phyloP scores from a whole-genome alignment of 164 flowering plant genomes.

The Annona squamosa region DNA sequence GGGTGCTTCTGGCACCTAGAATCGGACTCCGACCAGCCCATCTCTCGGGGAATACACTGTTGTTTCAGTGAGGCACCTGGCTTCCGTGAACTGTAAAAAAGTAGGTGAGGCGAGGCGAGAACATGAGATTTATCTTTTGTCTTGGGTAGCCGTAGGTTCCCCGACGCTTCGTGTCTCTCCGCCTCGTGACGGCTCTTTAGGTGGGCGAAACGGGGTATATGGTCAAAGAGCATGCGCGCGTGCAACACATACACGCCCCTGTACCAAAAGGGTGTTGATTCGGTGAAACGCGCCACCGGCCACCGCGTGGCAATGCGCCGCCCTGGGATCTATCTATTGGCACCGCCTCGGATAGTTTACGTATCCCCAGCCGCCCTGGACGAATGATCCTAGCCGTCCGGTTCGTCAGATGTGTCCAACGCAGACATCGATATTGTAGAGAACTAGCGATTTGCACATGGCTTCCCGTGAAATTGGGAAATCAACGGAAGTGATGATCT shows the following conservation, averaged over 20 bases:
- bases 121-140: not conserved
- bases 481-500: too few species aligned
- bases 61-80: not conserved
- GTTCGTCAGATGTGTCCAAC: too few species aligned
- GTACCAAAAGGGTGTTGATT: too few species aligned
- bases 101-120: not conserved
- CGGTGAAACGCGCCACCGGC: too few species aligned
- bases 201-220: not conserved
- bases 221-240: not conserved
- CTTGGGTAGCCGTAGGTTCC: not conserved
- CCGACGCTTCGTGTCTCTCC: not conserved
- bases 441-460: too few species aligned
- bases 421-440: too few species aligned
- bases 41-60: not conserved
- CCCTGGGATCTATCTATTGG: not conserved
- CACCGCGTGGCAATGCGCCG: too few species aligned
- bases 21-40: slow-evolving; percentile 17
- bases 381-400: not conserved
- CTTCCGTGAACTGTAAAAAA: not conserved
- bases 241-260: not conserved
- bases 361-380: not conserved
- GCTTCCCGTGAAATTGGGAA: too few species aligned
- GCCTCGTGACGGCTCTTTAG: not conserved
- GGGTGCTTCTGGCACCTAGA: slow-evolving; percentile 24
- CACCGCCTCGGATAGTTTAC: not conserved